Conservation (phyloP, 306 rosid species). For the Lathyrus sativus region DNA sequence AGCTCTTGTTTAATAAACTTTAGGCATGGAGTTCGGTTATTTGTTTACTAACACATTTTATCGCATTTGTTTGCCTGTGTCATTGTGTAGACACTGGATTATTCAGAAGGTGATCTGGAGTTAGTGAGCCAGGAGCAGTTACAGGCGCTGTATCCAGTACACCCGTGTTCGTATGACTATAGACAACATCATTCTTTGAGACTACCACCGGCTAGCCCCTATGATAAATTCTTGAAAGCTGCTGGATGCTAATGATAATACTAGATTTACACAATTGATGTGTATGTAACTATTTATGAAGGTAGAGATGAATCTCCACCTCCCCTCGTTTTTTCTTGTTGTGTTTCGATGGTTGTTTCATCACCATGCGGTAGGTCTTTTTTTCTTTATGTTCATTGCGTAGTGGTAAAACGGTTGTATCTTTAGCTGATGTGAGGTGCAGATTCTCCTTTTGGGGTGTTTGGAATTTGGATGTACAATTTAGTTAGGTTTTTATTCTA, state of each 20-base stretch:
- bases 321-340: neutral
- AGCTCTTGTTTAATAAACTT: neutral
- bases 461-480: neutral
- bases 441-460: neutral
- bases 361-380: conserved; percentile 29
- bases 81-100: conserved; percentile 54
- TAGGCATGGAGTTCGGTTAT: conserved; percentile 18
- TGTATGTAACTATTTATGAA: conserved; percentile 28
- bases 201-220: conserved; percentile 89
- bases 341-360: conserved; percentile 13
- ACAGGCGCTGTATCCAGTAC: conserved; percentile 48
- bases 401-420: conserved; percentile 36
- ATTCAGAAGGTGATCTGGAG: conserved; percentile 53
- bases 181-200: conserved; percentile 57
- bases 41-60: conserved; percentile 13
- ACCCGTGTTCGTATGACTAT: conserved; percentile 51
- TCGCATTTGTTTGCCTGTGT: conserved; percentile 1
- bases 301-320: conserved; percentile 9
- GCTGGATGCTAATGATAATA: conserved; percentile 69
- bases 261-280: conserved; percentile 13
- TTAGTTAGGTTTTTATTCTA: neutral
- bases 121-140: conserved; percentile 47
- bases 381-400: conserved; percentile 46
- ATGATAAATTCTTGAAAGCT: conserved; percentile 89
- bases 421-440: conserved; percentile 18